A percentile compares a stretch with the other conserved stretches of the same genome.
These are phyloP conservation scores for Fennellomyces sp. DNA, from an alignment of 371 early-diverging fungal genomes.

Conservation along the genomic window DNA sequence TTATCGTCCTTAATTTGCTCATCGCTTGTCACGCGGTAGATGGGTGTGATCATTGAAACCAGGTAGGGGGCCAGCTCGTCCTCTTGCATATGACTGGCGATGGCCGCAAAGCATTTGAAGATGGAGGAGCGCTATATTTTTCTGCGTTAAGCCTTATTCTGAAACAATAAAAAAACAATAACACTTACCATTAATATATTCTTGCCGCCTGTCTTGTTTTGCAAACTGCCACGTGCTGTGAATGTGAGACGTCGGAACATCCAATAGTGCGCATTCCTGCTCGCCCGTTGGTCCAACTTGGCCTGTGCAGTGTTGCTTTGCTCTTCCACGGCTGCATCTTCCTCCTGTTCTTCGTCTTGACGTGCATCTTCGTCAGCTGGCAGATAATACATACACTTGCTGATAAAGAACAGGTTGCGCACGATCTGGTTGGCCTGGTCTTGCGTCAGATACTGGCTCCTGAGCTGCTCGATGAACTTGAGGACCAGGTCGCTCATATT, in stretches of 20 bases:
- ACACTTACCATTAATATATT: conserved; percentile 15
- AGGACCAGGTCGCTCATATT: conserved; percentile 59
- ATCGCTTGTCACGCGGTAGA: conserved; percentile 83
- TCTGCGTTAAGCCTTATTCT: not conserved
- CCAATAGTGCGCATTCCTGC: conserved; percentile 58
- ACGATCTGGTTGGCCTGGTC: conserved; percentile 89
- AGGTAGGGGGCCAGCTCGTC: conserved; percentile 67
- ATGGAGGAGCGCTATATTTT: conserved; percentile 66
- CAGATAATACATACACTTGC: conserved; percentile 70
- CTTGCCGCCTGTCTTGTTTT: conserved; percentile 28
- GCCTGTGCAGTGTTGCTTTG: not conserved
- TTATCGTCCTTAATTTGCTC: conserved; percentile 64
- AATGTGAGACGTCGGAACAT: conserved; percentile 69
- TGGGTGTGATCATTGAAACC: conserved; percentile 72
- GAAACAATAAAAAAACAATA: not conserved
- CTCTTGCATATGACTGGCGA: conserved; percentile 65
- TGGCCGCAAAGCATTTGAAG: conserved; percentile 93
- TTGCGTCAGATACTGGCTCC: conserved; percentile 66
- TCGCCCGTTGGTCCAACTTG: conserved; percentile 23
- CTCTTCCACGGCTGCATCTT: conserved; percentile 37
- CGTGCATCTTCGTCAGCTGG: conserved; percentile 47
- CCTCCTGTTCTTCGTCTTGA: conserved; percentile 13
- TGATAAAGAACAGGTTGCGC: conserved; percentile 93
- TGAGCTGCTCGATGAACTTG: conserved; percentile 74
- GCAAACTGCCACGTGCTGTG: conserved; percentile 66